Evolutionary conservation across 2,329 filamentous ascomycete species (phyloP), one percentile per base, ranked within the genome.

Genomic region (Nannizziopsis barbatae): DNA sequence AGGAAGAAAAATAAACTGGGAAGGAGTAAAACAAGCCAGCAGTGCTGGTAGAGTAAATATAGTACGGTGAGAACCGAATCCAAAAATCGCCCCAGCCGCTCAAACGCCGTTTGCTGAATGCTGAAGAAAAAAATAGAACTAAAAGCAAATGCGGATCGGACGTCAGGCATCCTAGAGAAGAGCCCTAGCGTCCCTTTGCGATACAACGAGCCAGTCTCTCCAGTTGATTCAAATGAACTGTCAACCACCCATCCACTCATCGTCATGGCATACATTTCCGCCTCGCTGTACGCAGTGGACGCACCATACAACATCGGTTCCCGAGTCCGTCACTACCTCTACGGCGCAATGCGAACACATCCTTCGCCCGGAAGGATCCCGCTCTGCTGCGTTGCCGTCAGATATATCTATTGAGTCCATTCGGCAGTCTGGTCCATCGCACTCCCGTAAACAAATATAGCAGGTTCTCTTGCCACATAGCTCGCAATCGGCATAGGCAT

Each of bases 371-470:
- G 43, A 27, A 20, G 35, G 22, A 11, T 15, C 20, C n/a, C 50
- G 39, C n/a, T 45, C 42, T 35, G 9, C 10, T 14, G 8, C 30
- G 9, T 40, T 32, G 12, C 33, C 20, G 15, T 36, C 48, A 18
- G 32, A 41, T 10, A 36, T 27, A 32, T 47, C 40, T 36, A 22
- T 45, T n/a, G 15, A 18, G 15, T 45, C 20, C 33, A 54, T 54
- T n/a, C 53, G 47, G 47, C 65, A 69, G 42, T 59, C 49, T 12
- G 53, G 14, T 5, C 59, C 56, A 44, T 66, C 63, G 45, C 67
- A 70, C 46, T 66, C 60, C 12, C 66, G 60, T 38, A 70, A 55
- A 56, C 66, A 70, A 33, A 70, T 67, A 50, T 67, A 69, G 45
- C 67, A 70, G 32, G 65, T 61, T 33, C 66, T 58, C 37, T 64